Evolutionary conservation across 2,329 filamentous ascomycete species (phyloP).

Genomic region (Geosmithia putterillii): DNA sequence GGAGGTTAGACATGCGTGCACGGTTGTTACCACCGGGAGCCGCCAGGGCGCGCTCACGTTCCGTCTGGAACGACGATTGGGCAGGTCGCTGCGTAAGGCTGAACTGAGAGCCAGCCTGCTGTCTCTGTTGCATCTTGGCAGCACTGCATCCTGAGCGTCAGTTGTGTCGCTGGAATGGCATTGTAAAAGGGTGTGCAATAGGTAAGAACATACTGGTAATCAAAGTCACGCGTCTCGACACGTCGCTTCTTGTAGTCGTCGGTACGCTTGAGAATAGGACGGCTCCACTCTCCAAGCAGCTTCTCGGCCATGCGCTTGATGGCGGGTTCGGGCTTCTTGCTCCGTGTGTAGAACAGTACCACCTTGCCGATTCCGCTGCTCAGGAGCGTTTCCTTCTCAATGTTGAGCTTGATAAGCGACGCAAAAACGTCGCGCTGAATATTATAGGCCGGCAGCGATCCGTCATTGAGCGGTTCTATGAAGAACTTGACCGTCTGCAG

Average conservation of each 20-base stretch:
- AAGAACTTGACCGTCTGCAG: slow-evolving; percentile 94
- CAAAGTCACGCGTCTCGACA: slow-evolving; percentile 50
- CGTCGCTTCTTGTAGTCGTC: slow-evolving; percentile 87
- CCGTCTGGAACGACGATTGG: slow-evolving; percentile 31
- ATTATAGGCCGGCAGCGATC: slow-evolving; percentile 87
- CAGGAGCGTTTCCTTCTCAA: slow-evolving; percentile 81
- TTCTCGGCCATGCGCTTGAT: slow-evolving; percentile 94
- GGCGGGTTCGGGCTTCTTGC: slow-evolving; percentile 71
- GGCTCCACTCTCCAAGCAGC: slow-evolving; percentile 88
- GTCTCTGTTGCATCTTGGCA: slow-evolving; percentile 38
- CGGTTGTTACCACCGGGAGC: slow-evolving; percentile 42
- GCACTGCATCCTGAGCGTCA: slow-evolving; percentile 24
- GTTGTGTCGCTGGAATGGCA: neutral
- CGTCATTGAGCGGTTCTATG: slow-evolving; percentile 88
- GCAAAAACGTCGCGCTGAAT: slow-evolving; percentile 92
- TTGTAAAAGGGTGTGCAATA: neutral
- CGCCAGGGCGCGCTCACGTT: slow-evolving; percentile 46
- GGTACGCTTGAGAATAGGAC: slow-evolving; percentile 84
- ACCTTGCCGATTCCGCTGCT: slow-evolving; percentile 94
- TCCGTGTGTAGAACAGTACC: slow-evolving; percentile 92
- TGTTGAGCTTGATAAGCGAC: slow-evolving; percentile 66
- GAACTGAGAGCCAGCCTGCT: slow-evolving; percentile 34
- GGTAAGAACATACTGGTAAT: slow-evolving; percentile 41
- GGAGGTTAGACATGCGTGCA: slow-evolving; percentile 41
- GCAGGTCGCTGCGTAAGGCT: slow-evolving; percentile 36